Evolutionary conservation across 768 basidiomycete species (phyloP).

Genomic region (Crepidotus variabilis): DNA sequence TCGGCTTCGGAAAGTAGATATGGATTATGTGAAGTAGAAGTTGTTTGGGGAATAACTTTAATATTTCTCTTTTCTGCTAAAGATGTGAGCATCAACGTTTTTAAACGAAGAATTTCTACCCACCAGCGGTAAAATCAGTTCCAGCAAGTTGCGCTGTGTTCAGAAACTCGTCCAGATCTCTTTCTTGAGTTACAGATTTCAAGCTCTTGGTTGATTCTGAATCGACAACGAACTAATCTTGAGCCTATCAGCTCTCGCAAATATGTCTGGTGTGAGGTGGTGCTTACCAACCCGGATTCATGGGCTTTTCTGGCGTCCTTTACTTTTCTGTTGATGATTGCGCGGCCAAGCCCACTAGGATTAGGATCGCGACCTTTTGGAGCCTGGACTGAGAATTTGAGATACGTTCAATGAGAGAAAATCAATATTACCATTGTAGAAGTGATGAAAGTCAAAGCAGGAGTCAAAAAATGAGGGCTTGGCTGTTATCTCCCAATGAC

Average conservation of each 20-base stretch:
- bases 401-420: not conserved
- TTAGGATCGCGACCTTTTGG: conserved; percentile 60
- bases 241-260: not conserved
- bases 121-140: conserved; percentile 94
- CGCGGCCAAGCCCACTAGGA: conserved; percentile 84
- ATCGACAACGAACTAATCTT: conserved; percentile 70
- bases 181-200: conserved; percentile 92
- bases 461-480: not conserved
- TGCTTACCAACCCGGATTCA: conserved; percentile 64
- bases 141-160: conserved; percentile 93
- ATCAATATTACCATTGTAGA: conserved; percentile 9
- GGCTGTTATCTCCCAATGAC: not conserved
- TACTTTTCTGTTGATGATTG: conserved; percentile 89
- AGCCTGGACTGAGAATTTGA: conserved; percentile 32
- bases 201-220: conserved; percentile 63
- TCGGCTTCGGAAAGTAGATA: conserved; percentile 82
- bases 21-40: conserved; percentile 66
- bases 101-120: conserved; percentile 13
- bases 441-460: not conserved
- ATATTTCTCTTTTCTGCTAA: conserved; percentile 71
- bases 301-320: conserved; percentile 66
- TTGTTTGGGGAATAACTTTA: conserved; percentile 66
- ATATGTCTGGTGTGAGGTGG: not conserved
- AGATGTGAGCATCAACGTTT: conserved; percentile 3
- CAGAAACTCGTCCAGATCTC: conserved; percentile 93